Conservation (phyloP, 306 rosid species). For the Sphenostylis stenocarpa region DNA sequence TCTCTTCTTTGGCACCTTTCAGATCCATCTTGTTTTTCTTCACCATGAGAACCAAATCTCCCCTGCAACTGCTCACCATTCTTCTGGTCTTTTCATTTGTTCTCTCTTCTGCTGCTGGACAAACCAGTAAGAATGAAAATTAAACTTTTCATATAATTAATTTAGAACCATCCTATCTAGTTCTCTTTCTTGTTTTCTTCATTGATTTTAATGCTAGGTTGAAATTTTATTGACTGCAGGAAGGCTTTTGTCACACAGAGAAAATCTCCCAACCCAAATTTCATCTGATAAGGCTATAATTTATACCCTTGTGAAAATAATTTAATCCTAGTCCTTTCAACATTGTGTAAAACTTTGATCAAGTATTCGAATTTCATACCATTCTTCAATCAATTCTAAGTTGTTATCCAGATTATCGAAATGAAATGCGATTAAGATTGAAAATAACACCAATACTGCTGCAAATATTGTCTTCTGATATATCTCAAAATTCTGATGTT, state of each 20-base stretch:
- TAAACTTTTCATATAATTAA: not conserved
- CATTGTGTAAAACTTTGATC: not conserved
- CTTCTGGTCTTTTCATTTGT: constrained; percentile 37
- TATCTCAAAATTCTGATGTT: not conserved
- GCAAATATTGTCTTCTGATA: no score
- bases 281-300: constrained; percentile 22
- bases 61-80: not conserved
- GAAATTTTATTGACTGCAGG: constrained; percentile 36
- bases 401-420: no score
- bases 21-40: constrained; percentile 9
- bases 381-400: no score
- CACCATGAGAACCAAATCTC: constrained; percentile 34
- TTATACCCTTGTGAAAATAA: constrained; percentile 14
- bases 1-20: not conserved
- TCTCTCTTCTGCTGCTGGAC: constrained; percentile 31
- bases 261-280: constrained; percentile 34
- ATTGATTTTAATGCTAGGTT: not conserved
- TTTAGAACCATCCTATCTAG: not conserved
- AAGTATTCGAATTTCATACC: no score
- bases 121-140: constrained; percentile 42
- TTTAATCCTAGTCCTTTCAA: not conserved
- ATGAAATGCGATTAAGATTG: no score
- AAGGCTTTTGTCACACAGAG: constrained; percentile 30
- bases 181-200: not conserved
- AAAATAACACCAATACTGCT: no score